Conservation (phyloP, 2,329 filamentous ascomycete species). For the Penicillium palitans region DNA sequence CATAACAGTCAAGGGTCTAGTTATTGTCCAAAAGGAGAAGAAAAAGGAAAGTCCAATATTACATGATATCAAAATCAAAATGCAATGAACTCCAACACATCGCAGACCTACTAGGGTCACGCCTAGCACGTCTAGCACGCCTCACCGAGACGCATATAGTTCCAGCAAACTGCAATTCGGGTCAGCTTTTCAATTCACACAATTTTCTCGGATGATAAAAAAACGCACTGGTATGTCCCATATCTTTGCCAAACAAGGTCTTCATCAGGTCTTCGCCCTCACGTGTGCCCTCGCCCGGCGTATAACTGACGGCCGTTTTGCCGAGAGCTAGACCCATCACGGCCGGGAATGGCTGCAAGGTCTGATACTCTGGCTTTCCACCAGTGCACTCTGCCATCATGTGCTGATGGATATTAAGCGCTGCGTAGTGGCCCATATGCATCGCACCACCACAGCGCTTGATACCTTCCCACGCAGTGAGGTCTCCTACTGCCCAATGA, state of each 20-base stretch:
- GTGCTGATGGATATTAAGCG: constrained; percentile 66
- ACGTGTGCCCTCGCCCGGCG: constrained; percentile 56
- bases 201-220: too few relatives aligned
- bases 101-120: not conserved
- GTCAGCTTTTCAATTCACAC: constrained; percentile 7
- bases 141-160: constrained; percentile 53
- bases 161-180: constrained; percentile 53
- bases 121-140: constrained; percentile 24
- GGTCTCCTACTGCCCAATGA: constrained; percentile 71
- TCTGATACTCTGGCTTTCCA: constrained; percentile 49
- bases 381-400: constrained; percentile 51
- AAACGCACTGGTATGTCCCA: constrained; percentile 64
- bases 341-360: constrained; percentile 57
- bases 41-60: not conserved
- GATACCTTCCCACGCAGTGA: constrained; percentile 72
- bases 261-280: constrained; percentile 64
- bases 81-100: too few relatives aligned
- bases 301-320: constrained; percentile 66
- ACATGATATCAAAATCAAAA: not conserved
- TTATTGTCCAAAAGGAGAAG: not conserved
- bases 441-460: constrained; percentile 77
- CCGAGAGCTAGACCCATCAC: constrained; percentile 73
- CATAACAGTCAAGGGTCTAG: not conserved
- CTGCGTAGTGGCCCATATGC: constrained; percentile 68
- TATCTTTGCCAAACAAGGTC: constrained; percentile 66